phyloP scores from a whole-genome alignment of 441 rosid species.

The Cnidoscolus chayamansa region DNA sequence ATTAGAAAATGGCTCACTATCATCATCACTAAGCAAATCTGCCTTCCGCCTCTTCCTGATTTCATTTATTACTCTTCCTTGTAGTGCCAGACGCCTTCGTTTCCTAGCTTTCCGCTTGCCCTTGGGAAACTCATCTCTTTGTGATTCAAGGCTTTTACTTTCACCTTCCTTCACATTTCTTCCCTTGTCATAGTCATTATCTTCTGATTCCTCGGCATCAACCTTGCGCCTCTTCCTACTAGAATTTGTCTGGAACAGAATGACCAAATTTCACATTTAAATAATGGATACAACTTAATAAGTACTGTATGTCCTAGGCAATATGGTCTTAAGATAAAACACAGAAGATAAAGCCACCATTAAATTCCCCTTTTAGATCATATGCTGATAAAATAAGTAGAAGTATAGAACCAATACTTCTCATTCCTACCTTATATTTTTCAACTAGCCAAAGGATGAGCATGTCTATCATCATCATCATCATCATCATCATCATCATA shows the following conservation, averaged over 20 bases:
- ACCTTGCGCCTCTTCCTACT: constrained; percentile 78
- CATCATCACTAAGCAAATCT: constrained; percentile 43
- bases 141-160: constrained; percentile 52
- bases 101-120: constrained; percentile 82
- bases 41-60: constrained; percentile 47
- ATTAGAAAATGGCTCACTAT: constrained; percentile 52
- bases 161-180: constrained; percentile 43
- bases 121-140: constrained; percentile 74
- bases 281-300: not conserved
- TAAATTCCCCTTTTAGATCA: not conserved
- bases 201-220: constrained; percentile 76
- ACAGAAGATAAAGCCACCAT: not conserved
- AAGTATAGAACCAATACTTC: too few relatives aligned
- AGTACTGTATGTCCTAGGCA: not conserved
- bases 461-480: not conserved
- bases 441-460: too few relatives aligned
- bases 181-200: constrained; percentile 50
- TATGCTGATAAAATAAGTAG: too few relatives aligned
- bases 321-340: too few relatives aligned
- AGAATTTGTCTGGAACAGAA: constrained; percentile 63
- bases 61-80: constrained; percentile 69
- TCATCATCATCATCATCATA: not conserved
- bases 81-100: constrained; percentile 59
- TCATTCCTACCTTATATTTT: too few relatives aligned
- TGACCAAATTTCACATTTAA: constrained; percentile 16